Evolutionary conservation across 2,329 filamentous ascomycete species (phyloP).

Genomic region (Cladosporium sp.): DNA sequence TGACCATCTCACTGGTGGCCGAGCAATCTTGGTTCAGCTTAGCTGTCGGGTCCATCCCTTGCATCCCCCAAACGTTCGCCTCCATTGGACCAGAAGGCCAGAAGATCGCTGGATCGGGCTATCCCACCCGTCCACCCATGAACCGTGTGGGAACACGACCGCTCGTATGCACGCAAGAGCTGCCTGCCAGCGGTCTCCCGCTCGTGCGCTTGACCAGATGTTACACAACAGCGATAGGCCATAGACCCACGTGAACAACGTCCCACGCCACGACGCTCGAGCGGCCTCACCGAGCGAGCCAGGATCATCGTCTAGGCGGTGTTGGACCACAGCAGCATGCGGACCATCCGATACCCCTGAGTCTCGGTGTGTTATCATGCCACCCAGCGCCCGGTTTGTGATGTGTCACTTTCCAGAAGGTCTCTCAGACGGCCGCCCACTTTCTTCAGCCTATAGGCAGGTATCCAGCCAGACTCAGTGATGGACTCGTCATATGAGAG

Average conservation of each 20-base stretch:
- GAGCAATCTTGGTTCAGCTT: constrained; percentile 10
- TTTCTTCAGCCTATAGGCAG: not conserved
- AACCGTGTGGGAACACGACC: constrained; percentile 13
- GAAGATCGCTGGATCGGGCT: not conserved
- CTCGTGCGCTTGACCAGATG: constrained; percentile 13
- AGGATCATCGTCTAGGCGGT: constrained; percentile 4
- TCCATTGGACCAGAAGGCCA: not conserved
- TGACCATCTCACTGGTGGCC: not conserved
- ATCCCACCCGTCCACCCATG: constrained; percentile 7
- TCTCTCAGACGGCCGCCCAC: not conserved
- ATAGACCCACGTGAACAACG: constrained; percentile 9
- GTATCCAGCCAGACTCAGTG: not conserved
- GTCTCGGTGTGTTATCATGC: constrained; percentile 16
- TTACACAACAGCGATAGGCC: constrained; percentile 12
- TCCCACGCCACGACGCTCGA: constrained; percentile 9
- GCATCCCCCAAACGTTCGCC: constrained; percentile 1
- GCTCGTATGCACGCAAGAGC: constrained; percentile 18
- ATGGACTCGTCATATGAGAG: constrained; percentile 21
- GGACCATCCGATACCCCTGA: constrained; percentile 3
- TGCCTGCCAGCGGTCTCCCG: constrained; percentile 14
- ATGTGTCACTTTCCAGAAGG: constrained; percentile 17
- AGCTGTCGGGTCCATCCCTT: constrained; percentile 11
- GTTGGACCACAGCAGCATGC: constrained; percentile 5
- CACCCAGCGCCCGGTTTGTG: constrained; percentile 15
- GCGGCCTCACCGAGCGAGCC: constrained; percentile 6